Percentiles rank a stretch among this genome's conserved stretches.
Conservation (phyloP, 352 stramenopile species). For the Globisporangium viniferum region DNA sequence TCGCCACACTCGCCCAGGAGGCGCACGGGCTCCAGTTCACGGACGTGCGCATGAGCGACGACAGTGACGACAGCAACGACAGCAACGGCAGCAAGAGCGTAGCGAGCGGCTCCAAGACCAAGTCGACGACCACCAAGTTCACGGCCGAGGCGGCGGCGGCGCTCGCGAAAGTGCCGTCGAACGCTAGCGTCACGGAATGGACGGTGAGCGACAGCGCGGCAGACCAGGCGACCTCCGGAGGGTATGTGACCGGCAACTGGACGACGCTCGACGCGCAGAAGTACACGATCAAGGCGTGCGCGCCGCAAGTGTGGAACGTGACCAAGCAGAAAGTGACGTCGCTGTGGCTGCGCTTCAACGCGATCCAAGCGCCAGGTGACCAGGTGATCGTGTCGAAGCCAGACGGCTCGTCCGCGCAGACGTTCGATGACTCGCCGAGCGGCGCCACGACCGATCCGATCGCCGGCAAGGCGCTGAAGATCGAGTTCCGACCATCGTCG, state of each 20-base stretch:
- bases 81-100: neutral
- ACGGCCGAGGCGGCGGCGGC: slow-evolving; percentile 9
- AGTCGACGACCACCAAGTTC: neutral
- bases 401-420: slow-evolving; percentile 30
- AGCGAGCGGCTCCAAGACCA: neutral
- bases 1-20: neutral
- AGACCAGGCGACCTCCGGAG: slow-evolving; percentile 26
- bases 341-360: slow-evolving; percentile 40
- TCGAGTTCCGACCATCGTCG: slow-evolving; percentile 39
- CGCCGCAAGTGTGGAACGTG: slow-evolving; percentile 45
- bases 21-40: slow-evolving; percentile 10
- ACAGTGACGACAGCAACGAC: neutral
- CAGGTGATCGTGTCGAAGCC: slow-evolving; percentile 35
- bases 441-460: slow-evolving; percentile 32
- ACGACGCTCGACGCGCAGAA: slow-evolving; percentile 25
- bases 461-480: slow-evolving; percentile 26
- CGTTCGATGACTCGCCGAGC: slow-evolving; percentile 20
- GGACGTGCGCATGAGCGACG: slow-evolving; percentile 2
- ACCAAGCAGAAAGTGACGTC: slow-evolving; percentile 39
- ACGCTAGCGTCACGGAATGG: slow-evolving; percentile 3
- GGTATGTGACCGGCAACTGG: slow-evolving; percentile 34
- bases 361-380: slow-evolving; percentile 30
- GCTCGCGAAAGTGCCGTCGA: neutral
- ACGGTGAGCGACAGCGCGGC: slow-evolving; percentile 6
- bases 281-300: slow-evolving; percentile 40